These are phyloP conservation scores for Termitomyces sp. DNA, from an alignment of 768 basidiomycete genomes.

Conservation along the genomic window DNA sequence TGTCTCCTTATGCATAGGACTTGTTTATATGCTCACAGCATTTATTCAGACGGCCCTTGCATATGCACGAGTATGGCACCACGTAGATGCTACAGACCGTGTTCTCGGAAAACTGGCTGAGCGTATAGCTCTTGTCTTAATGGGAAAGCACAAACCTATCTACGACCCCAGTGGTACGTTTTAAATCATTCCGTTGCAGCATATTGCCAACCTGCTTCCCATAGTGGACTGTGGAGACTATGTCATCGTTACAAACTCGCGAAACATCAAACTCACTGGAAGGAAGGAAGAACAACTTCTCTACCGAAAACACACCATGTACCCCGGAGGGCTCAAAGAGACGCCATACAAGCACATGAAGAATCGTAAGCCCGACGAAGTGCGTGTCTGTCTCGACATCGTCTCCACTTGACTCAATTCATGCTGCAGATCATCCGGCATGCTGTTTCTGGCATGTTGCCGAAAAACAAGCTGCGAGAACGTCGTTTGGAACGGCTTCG, in stretches of 20 bases:
- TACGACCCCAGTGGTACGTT: slow-evolving; percentile 84
- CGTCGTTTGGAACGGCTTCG: slow-evolving; percentile 82
- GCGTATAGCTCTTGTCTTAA: slow-evolving; percentile 89
- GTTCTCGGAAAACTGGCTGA: slow-evolving; percentile 93
- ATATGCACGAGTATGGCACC: slow-evolving; percentile 95
- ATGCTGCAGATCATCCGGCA: slow-evolving; percentile 78
- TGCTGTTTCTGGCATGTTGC: slow-evolving; percentile 97
- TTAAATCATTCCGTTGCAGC: background rate
- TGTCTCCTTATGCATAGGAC: slow-evolving; percentile 14
- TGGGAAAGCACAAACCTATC: slow-evolving; percentile 99
- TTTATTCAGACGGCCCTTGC: slow-evolving; percentile 83
- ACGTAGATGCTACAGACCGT: slow-evolving; percentile 85
- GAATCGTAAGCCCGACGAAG: slow-evolving; percentile 84
- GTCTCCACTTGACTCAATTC: background rate
- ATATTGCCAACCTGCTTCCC: background rate
- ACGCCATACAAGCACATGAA: slow-evolving; percentile 82
- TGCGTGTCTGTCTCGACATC: slow-evolving; percentile 29
- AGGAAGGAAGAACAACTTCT: slow-evolving; percentile 82
- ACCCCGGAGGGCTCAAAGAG: slow-evolving; percentile 90
- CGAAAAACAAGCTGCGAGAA: slow-evolving; percentile 94
- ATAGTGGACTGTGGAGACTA: slow-evolving; percentile 97
- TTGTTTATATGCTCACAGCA: background rate
- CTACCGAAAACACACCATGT: slow-evolving; percentile 89
- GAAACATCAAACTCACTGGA: slow-evolving; percentile 81
- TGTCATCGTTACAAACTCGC: slow-evolving; percentile 89